Percentiles rank a stretch among this genome's conserved stretches.
Conservation (phyloP, 257 asterid genomes). For the Nyctanthes arbortristis region DNA sequence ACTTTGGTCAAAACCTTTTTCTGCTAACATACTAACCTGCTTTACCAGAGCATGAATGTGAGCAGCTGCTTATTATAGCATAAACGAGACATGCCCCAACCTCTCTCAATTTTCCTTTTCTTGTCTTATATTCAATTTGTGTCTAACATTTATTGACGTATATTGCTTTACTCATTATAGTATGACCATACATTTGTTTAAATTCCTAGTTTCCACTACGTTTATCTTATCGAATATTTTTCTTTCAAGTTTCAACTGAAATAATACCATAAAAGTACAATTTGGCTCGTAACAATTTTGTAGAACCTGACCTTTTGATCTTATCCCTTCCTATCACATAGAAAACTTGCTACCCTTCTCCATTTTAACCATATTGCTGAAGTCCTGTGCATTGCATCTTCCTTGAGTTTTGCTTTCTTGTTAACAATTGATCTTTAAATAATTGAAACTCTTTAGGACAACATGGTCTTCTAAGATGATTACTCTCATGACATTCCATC, state of each 20-base stretch:
- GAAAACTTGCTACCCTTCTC: not conserved
- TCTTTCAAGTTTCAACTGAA: not conserved
- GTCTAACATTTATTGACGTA: not conserved
- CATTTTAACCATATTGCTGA: not conserved
- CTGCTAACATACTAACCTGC: not conserved
- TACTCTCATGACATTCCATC: not conserved
- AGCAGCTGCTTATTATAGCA: not conserved
- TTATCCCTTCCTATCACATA: not conserved
- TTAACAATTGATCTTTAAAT: not conserved
- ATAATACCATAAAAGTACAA: not conserved
- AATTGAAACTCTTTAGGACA: not conserved
- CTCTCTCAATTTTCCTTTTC: not conserved
- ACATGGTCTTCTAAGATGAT: not conserved
- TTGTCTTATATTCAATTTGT: not conserved
- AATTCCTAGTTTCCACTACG: not conserved
- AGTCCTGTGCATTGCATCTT: not conserved
- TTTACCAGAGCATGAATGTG: not conserved
- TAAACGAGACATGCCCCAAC: not conserved
- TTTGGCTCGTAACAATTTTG: not conserved
- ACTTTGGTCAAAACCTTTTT: not conserved
- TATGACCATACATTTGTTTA: not conserved
- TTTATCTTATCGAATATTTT: not conserved
- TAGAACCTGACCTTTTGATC: not conserved
- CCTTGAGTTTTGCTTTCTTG: not conserved
- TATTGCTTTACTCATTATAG: not conserved